Conservation (phyloP, 2,329 filamentous ascomycete species). For the Grosmannia serpens region DNA sequence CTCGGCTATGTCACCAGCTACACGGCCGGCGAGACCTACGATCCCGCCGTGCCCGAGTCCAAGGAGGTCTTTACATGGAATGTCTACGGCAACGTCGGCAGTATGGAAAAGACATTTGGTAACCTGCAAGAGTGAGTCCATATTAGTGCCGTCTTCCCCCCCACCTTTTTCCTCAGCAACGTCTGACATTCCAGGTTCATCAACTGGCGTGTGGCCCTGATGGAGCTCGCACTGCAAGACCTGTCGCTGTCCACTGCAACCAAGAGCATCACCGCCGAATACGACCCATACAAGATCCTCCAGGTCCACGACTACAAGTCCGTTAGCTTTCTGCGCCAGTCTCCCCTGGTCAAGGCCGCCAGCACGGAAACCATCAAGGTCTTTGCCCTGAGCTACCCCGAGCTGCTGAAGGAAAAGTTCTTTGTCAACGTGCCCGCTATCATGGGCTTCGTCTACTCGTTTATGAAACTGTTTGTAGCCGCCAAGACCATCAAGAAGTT, state of each 20-base stretch:
- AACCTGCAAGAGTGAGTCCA: conserved; percentile 62
- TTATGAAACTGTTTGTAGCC: conserved; percentile 65
- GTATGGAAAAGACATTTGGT: conserved; percentile 70
- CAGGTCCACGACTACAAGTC: conserved; percentile 91
- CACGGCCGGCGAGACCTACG: conserved; percentile 33
- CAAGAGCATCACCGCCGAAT: conserved; percentile 57
- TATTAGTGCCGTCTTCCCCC: not conserved
- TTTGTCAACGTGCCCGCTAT: conserved; percentile 87
- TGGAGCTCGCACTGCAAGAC: conserved; percentile 73
- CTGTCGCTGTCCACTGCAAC: conserved; percentile 61
- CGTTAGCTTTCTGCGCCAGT: conserved; percentile 76
- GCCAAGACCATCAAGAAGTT: conserved; percentile 68
- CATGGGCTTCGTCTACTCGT: conserved; percentile 77
- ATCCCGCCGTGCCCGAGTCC: conserved; percentile 21
- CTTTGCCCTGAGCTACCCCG: conserved; percentile 76
- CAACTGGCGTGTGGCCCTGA: conserved; percentile 78
- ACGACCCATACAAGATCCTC: conserved; percentile 80
- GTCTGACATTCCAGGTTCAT: conserved; percentile 53
- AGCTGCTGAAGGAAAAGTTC: conserved; percentile 82
- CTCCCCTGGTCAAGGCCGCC: conserved; percentile 63
- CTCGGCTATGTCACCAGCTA: conserved; percentile 76
- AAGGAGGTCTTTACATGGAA: conserved; percentile 78
- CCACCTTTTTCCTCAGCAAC: not conserved
- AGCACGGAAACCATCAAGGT: conserved; percentile 71
- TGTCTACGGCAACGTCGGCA: conserved; percentile 79